phyloP scores from a whole-genome alignment of 495 filamentous ascomycete genomes.

The Bombardia bombarda region DNA sequence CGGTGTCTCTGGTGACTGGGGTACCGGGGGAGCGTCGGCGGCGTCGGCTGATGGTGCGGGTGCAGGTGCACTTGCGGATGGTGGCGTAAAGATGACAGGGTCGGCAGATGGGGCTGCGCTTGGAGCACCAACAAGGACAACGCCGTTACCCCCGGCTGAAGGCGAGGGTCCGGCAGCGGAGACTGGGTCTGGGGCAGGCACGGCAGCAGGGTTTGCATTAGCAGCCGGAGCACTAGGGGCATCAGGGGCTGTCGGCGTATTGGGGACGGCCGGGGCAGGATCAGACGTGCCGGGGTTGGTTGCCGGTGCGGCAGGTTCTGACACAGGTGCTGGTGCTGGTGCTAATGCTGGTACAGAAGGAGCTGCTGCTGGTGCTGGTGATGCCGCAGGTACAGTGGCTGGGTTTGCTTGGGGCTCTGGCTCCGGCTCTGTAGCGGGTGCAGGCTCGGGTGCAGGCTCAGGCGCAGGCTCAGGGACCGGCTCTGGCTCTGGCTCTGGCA shows the following conservation, averaged over 20 bases:
- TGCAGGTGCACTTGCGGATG: too few species aligned
- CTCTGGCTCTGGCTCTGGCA: not conserved
- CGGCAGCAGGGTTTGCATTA: not conserved
- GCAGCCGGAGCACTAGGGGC: not conserved
- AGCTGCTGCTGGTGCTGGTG: too few species aligned
- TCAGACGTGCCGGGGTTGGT: not conserved
- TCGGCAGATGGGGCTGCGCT: too few species aligned
- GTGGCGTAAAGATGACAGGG: too few species aligned
- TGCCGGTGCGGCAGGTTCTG: not conserved
- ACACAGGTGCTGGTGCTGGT: not conserved
- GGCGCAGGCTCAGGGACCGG: not conserved
- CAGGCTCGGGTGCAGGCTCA: not conserved
- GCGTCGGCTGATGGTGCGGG: too few species aligned
- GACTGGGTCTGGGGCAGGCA: too few species aligned
- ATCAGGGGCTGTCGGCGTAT: not conserved
- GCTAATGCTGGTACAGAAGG: not conserved
- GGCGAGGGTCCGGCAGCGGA: too few species aligned
- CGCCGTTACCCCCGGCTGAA: too few species aligned
- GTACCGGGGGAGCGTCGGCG: not conserved
- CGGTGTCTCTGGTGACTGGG: not conserved
- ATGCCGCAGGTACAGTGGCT: not conserved
- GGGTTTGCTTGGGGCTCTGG: not conserved
- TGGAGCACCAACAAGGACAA: too few species aligned
- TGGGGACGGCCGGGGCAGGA: not conserved
- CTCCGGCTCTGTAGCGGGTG: not conserved